These are phyloP conservation scores for Vaucheria bursata DNA, from an alignment of 352 stramenopile species.

Conservation along the genomic window DNA sequence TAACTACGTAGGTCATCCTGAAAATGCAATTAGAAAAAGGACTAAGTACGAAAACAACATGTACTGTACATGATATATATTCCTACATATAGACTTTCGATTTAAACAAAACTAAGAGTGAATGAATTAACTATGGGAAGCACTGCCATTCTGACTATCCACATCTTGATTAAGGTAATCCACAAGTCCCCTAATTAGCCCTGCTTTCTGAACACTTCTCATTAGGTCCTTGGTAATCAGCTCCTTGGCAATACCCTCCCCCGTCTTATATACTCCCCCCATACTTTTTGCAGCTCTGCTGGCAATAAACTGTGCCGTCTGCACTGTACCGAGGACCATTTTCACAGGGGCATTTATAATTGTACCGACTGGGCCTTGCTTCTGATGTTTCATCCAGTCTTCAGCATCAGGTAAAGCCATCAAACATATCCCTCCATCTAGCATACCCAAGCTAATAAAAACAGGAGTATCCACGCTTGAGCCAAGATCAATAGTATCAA, in stretches of 20 bases:
- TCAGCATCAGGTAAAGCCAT: conserved; percentile 33
- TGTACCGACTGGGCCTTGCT: conserved; percentile 25
- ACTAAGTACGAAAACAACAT: too few relatives aligned
- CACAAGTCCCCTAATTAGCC: conserved; percentile 25
- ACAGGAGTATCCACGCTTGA: conserved; percentile 33
- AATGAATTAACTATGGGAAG: too few relatives aligned
- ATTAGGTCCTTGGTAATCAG: conserved; percentile 21
- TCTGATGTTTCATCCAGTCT: conserved; percentile 32
- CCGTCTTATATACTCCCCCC: conserved; percentile 28
- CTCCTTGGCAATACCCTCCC: conserved; percentile 37
- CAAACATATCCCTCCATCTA: conserved; percentile 14
- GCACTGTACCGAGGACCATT: conserved; percentile 37
- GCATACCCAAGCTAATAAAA: conserved; percentile 31
- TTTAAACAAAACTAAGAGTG: too few relatives aligned
- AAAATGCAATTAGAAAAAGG: too few relatives aligned
- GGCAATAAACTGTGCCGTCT: conserved; percentile 39
- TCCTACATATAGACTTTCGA: too few relatives aligned
- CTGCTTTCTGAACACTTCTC: conserved; percentile 21
- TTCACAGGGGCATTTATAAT: conserved; percentile 40
- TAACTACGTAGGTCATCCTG: too few relatives aligned
- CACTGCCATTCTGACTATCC: too few relatives aligned
- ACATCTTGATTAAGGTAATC: conserved; percentile 26
- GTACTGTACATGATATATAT: too few relatives aligned
- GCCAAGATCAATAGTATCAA: conserved; percentile 35
- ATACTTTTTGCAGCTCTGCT: conserved; percentile 27